phyloP scores from a whole-genome alignment of 163 green algal species.

The Chlamydomonas reinhardtii region DNA sequence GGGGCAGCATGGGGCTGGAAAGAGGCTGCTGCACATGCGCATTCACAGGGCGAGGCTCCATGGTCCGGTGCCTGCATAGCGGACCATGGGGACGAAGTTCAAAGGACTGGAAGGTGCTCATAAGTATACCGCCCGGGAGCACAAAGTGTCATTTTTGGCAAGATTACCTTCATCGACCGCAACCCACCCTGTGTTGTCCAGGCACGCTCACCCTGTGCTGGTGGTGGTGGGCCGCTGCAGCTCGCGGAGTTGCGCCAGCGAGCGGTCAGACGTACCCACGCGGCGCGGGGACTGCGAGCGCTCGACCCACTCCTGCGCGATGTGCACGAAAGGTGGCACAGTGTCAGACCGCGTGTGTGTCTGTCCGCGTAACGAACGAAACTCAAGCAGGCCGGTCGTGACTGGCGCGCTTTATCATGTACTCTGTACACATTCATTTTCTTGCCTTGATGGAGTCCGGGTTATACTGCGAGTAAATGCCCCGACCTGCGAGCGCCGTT shows the following conservation, averaged over 20 bases:
- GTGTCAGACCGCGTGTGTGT: no score
- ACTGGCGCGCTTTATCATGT: no score
- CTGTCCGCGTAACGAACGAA: no score
- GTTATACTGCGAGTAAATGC: conserved; percentile 44
- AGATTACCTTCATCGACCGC: no score
- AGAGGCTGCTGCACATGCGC: conserved; percentile 33
- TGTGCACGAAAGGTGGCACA: background rate
- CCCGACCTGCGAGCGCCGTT: conserved; percentile 2
- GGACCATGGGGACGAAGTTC: no score
- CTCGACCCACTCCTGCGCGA: background rate
- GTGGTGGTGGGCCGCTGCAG: conserved; percentile 27
- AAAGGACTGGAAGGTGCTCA: background rate
- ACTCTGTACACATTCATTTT: background rate
- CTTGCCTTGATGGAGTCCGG: conserved; percentile 16
- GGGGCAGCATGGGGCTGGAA: conserved; percentile 13
- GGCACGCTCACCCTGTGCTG: no score
- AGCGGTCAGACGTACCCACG: background rate
- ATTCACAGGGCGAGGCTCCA: background rate
- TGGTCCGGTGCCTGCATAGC: conserved; percentile 3
- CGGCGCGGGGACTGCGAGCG: background rate
- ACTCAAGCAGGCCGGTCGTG: no score
- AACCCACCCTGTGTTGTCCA: no score
- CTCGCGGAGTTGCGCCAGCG: conserved; percentile 23
- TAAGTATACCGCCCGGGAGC: no score
- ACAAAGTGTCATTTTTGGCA: no score